Base-by-base conservation (phyloP, 306 rosid genomes). In the Medicago ruthenica region DNA sequence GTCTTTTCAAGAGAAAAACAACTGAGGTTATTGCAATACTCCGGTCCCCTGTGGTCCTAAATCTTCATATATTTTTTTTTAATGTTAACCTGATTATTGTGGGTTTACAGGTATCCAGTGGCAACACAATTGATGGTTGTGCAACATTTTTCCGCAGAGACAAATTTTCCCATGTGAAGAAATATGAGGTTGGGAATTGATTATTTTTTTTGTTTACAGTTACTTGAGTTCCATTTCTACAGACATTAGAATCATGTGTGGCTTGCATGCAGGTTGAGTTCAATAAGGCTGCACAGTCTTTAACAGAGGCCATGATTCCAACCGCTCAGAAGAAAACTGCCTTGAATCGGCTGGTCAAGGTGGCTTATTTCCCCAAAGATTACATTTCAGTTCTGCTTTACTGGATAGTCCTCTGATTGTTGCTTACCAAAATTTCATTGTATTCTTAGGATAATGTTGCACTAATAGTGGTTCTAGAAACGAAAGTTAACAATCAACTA, bases 61-160 rank as follows among this genome's bases (percentile, higher is more conserved):
- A 15, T 55, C 61, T 13, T 13, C 20, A 83, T 20, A 21, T 63
- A 57, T 3, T 37, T 31, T 36, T 42, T 58, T 12, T 66, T 67
- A 24, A 79, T 24, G 21, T 48, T 83, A 41, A 82, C 31, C 70
- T 81, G 2, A 67, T 6, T 41, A 48, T 67, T 83, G 15, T 61
- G 75, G 81, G 15, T 54, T 85, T 61, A 34, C 87, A 96, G 99
- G 88, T 92, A 75, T 86, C 78, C 63, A 82, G 42, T 65, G 89
- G 88, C 70, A 90, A 84, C 39, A 87, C 87, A 50, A 87, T 96
- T 79, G 99, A 96, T 51, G 98, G 99, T 31, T 96, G 99, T 88
- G 99, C 99, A 34, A 96, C 99, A 69, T 96, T 96, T 88, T 96
- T 89, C 83, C 99, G 98, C 42, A 85, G 97, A 85, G 99, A 96